Conservation (phyloP, 83 land plant genomes). For the Picea engelmannii region DNA sequence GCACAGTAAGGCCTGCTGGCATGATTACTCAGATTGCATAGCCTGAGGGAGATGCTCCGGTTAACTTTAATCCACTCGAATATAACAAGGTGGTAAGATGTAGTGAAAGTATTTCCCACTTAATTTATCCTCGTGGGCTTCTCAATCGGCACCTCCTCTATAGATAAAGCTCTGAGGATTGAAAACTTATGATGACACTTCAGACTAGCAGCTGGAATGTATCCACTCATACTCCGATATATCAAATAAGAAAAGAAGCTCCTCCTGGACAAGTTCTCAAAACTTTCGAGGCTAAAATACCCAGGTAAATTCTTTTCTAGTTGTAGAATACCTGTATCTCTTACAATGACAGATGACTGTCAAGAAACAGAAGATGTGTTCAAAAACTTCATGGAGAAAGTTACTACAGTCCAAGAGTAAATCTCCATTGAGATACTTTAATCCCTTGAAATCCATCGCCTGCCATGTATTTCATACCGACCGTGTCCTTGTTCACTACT, state of each 20-base stretch:
- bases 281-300: slow-evolving; percentile 4
- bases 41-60: not conserved
- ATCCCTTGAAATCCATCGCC: slow-evolving; percentile 65
- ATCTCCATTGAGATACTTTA: slow-evolving; percentile 13
- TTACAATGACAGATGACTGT: not conserved
- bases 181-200: not conserved
- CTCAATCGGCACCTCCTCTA: not conserved
- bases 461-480: slow-evolving; percentile 56
- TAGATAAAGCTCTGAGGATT: not conserved
- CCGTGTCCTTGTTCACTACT: slow-evolving; percentile 76
- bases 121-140: not conserved
- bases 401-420: not conserved
- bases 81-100: not conserved
- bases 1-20: not conserved
- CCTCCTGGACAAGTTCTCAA: slow-evolving; percentile 8
- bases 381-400: not conserved
- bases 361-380: not conserved
- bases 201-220: not conserved
- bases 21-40: not conserved
- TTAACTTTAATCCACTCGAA: not conserved
- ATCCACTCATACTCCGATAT: not conserved
- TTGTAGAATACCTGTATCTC: not conserved
- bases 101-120: not conserved
- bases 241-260: not conserved
- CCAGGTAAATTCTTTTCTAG: not conserved